Conservation (phyloP, 2,329 filamentous ascomycete genomes). For the Botryotinia convoluta region DNA sequence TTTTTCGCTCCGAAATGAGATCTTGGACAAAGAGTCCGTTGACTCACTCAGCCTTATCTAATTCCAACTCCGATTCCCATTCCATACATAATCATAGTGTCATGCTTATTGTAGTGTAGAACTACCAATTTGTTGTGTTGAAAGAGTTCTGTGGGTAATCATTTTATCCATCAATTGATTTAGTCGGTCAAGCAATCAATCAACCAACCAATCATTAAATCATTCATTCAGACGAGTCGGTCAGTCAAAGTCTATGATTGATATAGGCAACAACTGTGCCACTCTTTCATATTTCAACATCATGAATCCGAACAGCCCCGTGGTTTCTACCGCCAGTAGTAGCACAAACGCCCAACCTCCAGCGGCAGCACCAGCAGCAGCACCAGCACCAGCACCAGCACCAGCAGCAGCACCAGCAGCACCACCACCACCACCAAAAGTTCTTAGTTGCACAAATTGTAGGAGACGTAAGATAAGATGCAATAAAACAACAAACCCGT, state of each 20-base stretch:
- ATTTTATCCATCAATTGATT: background rate
- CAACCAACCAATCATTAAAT: background rate
- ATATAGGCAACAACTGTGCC: background rate
- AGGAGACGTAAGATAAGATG: slow-evolving; percentile 22
- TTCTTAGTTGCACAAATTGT: slow-evolving; percentile 22
- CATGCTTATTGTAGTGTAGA: background rate
- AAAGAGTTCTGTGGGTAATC: background rate
- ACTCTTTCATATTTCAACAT: background rate
- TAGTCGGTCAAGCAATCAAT: background rate
- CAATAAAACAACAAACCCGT: slow-evolving; percentile 20
- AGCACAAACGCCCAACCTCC: background rate
- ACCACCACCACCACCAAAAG: background rate
- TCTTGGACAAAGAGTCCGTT: background rate
- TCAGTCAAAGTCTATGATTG: background rate
- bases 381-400: background rate
- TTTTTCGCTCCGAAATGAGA: background rate
- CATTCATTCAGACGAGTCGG: background rate
- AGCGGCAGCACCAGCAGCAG: background rate
- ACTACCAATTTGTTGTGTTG: background rate
- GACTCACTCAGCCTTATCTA: background rate
- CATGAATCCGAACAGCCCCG: slow-evolving; percentile 7
- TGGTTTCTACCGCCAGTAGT: background rate
- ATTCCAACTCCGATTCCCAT: background rate
- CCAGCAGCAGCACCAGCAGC: background rate
- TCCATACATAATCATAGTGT: background rate